A percentile compares a stretch with the other conserved stretches of the same genome.
Conservation (phyloP, 441 rosid species). For the Corymbia citriodora region DNA sequence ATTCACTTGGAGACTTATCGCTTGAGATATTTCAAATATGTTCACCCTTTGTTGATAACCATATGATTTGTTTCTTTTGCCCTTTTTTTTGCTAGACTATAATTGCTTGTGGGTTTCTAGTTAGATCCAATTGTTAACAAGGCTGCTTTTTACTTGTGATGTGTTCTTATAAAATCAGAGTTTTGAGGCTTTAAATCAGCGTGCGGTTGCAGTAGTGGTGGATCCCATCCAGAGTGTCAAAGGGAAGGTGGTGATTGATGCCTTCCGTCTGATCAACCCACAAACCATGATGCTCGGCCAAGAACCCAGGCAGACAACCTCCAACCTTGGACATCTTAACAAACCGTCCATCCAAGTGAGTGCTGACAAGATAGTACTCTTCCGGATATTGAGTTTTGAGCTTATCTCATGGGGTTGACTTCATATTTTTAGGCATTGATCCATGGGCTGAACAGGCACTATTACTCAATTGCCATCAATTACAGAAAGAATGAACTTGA, state of each 20-base stretch:
- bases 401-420: slow-evolving; percentile 6
- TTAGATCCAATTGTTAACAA: background rate
- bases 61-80: background rate
- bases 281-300: slow-evolving; percentile 99
- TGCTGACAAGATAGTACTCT: background rate
- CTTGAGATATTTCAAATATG: background rate
- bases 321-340: slow-evolving; percentile 94
- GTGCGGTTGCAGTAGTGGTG: slow-evolving; percentile 98
- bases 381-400: background rate
- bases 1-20: background rate
- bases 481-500: slow-evolving; percentile 98
- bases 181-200: slow-evolving; percentile 97
- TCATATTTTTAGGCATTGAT: slow-evolving; percentile 61
- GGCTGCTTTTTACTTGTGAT: background rate
- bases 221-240: slow-evolving; percentile 98
- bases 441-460: slow-evolving; percentile 93
- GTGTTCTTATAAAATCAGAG: slow-evolving; percentile 41
- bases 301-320: slow-evolving; percentile 93
- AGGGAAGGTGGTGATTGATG: slow-evolving; percentile 99
- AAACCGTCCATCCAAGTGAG: slow-evolving; percentile 94
- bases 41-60: background rate
- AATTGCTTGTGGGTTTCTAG: background rate
- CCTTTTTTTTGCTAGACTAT: background rate
- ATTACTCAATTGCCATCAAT: slow-evolving; percentile 94
- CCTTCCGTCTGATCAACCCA: slow-evolving; percentile 92